Conservation (phyloP, 257 asterid species). For the Lycium ferocissimum region DNA sequence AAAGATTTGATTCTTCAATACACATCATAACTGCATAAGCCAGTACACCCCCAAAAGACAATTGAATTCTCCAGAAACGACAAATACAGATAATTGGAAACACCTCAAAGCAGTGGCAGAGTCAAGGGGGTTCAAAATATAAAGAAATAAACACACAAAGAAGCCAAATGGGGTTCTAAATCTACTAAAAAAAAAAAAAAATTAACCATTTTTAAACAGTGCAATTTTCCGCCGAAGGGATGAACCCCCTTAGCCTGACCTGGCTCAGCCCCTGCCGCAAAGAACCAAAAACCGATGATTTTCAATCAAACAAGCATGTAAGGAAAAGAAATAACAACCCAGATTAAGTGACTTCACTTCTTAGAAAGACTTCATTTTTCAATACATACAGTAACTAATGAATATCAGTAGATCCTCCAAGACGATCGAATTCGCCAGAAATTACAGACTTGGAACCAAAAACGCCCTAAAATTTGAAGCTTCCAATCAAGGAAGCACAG, state of each 20-base stretch:
- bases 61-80: neutral
- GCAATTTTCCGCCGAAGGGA: no score
- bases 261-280: neutral
- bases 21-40: conserved; percentile 30
- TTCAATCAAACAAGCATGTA: conserved; percentile 46
- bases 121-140: no score
- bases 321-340: conserved; percentile 25
- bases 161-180: no score
- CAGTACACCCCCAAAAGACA: conserved; percentile 1
- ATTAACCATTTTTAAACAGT: no score
- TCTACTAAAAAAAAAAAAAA: no score
- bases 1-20: conserved; percentile 3
- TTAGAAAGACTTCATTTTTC: conserved; percentile 40
- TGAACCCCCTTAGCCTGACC: no score
- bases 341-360: conserved; percentile 24
- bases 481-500: no score
- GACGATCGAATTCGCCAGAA: no score
- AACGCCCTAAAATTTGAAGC: no score
- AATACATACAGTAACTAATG: neutral
- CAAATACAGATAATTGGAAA: conserved; percentile 5
- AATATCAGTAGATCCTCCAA: no score
- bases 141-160: no score
- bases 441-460: no score
- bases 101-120: neutral
- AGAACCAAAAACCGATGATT: conserved; percentile 35